phyloP scores from a whole-genome alignment of 2,329 filamentous ascomycete species.

The Neoscytalidium dimidiatum region DNA sequence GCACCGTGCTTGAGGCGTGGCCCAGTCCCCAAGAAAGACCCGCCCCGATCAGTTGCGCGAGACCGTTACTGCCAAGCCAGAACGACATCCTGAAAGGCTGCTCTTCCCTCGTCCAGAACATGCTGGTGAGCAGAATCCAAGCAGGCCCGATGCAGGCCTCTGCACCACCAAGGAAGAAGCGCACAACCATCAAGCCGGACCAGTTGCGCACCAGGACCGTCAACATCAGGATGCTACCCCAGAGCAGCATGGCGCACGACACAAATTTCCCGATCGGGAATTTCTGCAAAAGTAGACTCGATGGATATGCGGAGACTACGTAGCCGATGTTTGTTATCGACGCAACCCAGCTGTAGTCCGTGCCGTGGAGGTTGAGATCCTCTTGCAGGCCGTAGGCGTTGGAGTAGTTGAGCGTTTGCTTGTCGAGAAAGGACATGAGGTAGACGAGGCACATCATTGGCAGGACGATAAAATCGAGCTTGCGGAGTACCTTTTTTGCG shows the following conservation, averaged over 20 bases:
- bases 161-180: conserved; percentile 31
- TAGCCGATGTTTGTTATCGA: background rate
- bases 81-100: conserved; percentile 51
- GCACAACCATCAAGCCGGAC: conserved; percentile 33
- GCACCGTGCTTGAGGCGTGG: conserved; percentile 27
- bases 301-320: background rate
- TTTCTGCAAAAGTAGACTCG: background rate
- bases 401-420: background rate
- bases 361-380: background rate
- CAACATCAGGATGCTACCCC: background rate
- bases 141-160: conserved; percentile 52
- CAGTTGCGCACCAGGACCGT: background rate
- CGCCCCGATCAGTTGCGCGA: conserved; percentile 50
- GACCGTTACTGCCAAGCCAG: conserved; percentile 50
- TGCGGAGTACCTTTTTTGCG: background rate
- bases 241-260: background rate
- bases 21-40: conserved; percentile 27
- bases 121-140: conserved; percentile 54
- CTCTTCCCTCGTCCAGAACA: conserved; percentile 52
- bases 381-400: background rate
- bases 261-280: background rate
- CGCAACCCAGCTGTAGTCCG: background rate
- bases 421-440: background rate
- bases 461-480: background rate
- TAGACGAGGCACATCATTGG: background rate